These are phyloP conservation scores for Colletotrichum sp. DNA, from an alignment of 2,329 filamentous ascomycete genomes.

Conservation along the genomic window DNA sequence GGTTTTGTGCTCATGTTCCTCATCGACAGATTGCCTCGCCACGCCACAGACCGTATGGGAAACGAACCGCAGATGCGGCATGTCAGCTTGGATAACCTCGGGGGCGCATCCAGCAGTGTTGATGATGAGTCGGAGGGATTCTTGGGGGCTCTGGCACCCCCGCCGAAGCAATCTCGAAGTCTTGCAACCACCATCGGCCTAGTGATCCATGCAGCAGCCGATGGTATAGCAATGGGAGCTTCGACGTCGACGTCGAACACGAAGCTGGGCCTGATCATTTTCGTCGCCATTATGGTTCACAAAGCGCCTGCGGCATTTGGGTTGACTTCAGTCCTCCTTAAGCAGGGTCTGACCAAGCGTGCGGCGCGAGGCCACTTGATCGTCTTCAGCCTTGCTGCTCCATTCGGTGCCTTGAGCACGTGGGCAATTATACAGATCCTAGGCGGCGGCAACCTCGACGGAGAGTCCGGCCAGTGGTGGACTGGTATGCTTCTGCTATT, in stretches of 20 bases:
- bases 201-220: constrained; percentile 94
- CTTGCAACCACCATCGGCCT: constrained; percentile 89
- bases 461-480: constrained; percentile 77
- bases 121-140: constrained; percentile 66
- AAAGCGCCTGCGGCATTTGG: constrained; percentile 97
- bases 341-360: constrained; percentile 89
- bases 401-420: constrained; percentile 82
- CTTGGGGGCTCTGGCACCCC: constrained; percentile 61
- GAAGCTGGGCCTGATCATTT: constrained; percentile 87
- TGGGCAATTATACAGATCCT: constrained; percentile 80
- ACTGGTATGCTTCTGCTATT: constrained; percentile 95
- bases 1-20: constrained; percentile 98
- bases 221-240: constrained; percentile 94
- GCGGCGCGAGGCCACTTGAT: constrained; percentile 84
- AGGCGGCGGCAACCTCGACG: constrained; percentile 63
- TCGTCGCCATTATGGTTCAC: constrained; percentile 95
- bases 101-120: constrained; percentile 50
- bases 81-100: constrained; percentile 86
- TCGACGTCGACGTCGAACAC: constrained; percentile 78
- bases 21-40: constrained; percentile 83
- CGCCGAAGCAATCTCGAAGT: constrained; percentile 63
- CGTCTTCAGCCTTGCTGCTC: constrained; percentile 90
- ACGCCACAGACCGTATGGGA: constrained; percentile 70
- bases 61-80: constrained; percentile 75
- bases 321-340: constrained; percentile 85